A percentile compares a stretch with the other conserved stretches of the same genome.
Evolutionary conservation across 495 filamentous ascomycete species (phyloP).

Genomic region (Schizothecium vesticola): DNA sequence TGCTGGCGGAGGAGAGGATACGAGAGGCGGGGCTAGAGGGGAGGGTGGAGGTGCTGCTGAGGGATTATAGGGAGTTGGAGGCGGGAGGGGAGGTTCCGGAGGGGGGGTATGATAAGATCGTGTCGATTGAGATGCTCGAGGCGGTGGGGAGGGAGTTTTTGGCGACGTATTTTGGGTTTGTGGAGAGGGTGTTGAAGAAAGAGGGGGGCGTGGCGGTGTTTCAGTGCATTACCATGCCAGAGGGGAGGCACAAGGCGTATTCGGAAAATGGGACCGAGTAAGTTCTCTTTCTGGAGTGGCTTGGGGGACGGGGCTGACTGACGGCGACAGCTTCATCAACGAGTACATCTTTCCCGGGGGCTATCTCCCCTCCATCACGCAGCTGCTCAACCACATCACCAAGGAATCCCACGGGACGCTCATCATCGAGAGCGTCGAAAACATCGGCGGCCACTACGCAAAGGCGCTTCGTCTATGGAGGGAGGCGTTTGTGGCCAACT

Average conservation of each 20-base stretch:
- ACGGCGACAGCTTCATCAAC: constrained; percentile 54
- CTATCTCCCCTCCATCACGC: constrained; percentile 60
- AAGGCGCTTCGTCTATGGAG: constrained; percentile 63
- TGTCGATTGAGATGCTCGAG: constrained; percentile 73
- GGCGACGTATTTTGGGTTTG: constrained; percentile 53
- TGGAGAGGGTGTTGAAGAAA: constrained; percentile 55
- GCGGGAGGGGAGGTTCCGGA: constrained; percentile 29
- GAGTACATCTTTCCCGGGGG: constrained; percentile 73
- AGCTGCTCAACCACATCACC: constrained; percentile 55
- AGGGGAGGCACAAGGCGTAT: constrained; percentile 46
- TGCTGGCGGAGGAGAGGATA: constrained; percentile 54
- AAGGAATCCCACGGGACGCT: constrained; percentile 52
- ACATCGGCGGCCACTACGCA: constrained; percentile 66
- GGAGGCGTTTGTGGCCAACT: constrained; percentile 57
- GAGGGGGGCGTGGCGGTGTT: constrained; percentile 63
- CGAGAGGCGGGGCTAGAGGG: constrained; percentile 45
- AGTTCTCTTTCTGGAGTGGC: constrained; percentile 14
- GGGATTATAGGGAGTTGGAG: constrained; percentile 56
- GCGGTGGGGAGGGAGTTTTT: constrained; percentile 63
- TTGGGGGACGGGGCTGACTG: constrained; percentile 1
- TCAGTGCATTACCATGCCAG: constrained; percentile 73
- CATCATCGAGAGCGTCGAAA: constrained; percentile 57
- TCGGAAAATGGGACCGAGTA: constrained; percentile 39
- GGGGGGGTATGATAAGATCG: constrained; percentile 59
- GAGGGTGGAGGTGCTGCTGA: constrained; percentile 52